Evolutionary conservation across 2,329 filamentous ascomycete genomes (phyloP).

Genomic region (Hypomyces rosellus): DNA sequence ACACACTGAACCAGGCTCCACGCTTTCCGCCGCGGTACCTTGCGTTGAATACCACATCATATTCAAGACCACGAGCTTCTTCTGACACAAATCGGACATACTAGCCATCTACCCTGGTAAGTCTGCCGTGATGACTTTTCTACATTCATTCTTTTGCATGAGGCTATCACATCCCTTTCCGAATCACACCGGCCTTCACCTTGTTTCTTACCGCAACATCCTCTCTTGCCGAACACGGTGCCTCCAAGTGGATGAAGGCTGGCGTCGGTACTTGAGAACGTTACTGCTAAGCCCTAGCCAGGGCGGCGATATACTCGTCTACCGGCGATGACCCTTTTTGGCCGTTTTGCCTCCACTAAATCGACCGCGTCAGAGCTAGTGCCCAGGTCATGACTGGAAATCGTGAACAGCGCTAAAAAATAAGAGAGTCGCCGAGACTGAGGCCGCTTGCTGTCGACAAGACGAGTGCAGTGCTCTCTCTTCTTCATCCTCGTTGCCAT

Average conservation of each 20-base stretch:
- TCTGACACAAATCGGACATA: not conserved
- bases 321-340: conserved; percentile 13
- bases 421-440: not conserved
- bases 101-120: not conserved
- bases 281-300: not conserved
- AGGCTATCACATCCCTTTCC: not conserved
- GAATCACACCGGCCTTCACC: not conserved
- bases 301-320: no score
- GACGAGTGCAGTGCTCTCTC: not conserved
- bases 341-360: not conserved
- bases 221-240: not conserved
- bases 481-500: not conserved
- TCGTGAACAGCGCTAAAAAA: not conserved
- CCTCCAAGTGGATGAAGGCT: not conserved
- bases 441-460: not conserved
- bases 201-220: not conserved
- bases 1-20: not conserved
- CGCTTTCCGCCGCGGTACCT: not conserved
- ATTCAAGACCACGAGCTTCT: not conserved
- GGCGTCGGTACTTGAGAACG: conserved; percentile 1
- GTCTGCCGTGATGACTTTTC: not conserved
- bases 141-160: not conserved
- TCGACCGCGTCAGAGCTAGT: not conserved
- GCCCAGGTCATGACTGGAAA: not conserved
- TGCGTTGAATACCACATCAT: not conserved